Base-by-base conservation (phyloP, 2,329 filamentous ascomycete species). In the Blumeria hordei region DNA sequence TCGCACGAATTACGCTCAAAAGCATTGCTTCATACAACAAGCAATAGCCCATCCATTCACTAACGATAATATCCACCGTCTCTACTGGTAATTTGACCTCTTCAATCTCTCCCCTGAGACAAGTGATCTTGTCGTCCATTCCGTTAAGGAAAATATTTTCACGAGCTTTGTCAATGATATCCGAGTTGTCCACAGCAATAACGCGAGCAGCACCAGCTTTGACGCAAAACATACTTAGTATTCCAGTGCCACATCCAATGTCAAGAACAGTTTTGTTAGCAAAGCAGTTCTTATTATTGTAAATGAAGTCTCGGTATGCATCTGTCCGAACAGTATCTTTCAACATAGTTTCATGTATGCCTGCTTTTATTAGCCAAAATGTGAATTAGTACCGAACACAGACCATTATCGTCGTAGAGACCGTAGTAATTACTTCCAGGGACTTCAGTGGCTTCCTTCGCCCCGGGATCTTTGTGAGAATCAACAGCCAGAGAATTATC, bases 21-120 rank as follows among this genome's bases (percentile, higher is more conserved):
- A 96, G 78, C 88, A 96, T 96, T 55, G 88, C 87, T 69, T 96
- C 88, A 67, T 93, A 96, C 6, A 95, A 75, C 16, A 95, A 75
- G 59, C 82, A 85, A 66, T 96, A 96, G 34, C 88, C 88, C 88
- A 96, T 96, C 88, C 88, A 96, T 68, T 96, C 88, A 57, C 85
- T 93, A 58, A 96, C 82, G 65, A 96, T 94, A 63, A 96, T 83
- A 69, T 96, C 90, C 49, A 95, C 88, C 64, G 88, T 73, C 55
- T 79, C 73, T 7, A 90, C 81, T 1, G 85, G 88, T 21, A 88
- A 74, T 56, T 69, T 73, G 55, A 94, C 84, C 60, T 95, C 88
- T 67, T 96, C 90, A 58, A 95, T 85, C 64, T 86, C 85, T 39
- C 90, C 88, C 59, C 81, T 78, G 52, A 94, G 72, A 62, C 85